Conservation (phyloP, 345 rosid genomes). For the Cardamine occulta region DNA sequence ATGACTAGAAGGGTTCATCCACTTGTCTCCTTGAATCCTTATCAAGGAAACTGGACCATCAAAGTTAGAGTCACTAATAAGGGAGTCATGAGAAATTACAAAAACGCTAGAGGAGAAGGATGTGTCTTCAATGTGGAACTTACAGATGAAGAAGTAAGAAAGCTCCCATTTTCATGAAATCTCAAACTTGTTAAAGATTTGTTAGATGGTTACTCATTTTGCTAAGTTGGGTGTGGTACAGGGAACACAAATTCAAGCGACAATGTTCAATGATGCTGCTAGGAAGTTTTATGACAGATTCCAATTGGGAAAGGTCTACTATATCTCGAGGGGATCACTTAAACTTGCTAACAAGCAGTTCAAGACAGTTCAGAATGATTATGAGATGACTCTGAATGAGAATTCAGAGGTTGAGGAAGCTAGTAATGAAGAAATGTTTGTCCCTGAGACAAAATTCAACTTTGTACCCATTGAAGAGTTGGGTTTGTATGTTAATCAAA, state of each 20-base stretch:
- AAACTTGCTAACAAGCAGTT: slow-evolving; percentile 89
- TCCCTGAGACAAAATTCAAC: slow-evolving; percentile 81
- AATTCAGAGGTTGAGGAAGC: slow-evolving; percentile 89
- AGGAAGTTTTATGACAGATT: slow-evolving; percentile 74
- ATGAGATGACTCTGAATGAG: slow-evolving; percentile 91
- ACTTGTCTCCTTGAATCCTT: slow-evolving; percentile 89
- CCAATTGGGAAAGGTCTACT: slow-evolving; percentile 83
- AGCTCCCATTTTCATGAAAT: background rate
- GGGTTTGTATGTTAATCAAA: slow-evolving; percentile 73
- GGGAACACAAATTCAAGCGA: slow-evolving; percentile 97
- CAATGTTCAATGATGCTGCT: slow-evolving; percentile 97
- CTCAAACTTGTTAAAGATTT: background rate
- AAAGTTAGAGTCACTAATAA: slow-evolving; percentile 89
- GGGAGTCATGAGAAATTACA: slow-evolving; percentile 84
- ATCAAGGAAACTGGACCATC: slow-evolving; percentile 95
- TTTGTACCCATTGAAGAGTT: slow-evolving; percentile 81
- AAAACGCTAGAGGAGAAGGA: slow-evolving; percentile 89
- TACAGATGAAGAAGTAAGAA: slow-evolving; percentile 91
- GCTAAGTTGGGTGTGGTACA: slow-evolving; percentile 27
- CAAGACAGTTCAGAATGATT: slow-evolving; percentile 86
- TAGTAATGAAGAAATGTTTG: slow-evolving; percentile 59
- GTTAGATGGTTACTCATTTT: background rate
- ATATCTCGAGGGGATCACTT: slow-evolving; percentile 79
- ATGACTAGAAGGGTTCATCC: slow-evolving; percentile 96
- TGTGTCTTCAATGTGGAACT: slow-evolving; percentile 95